Evolutionary conservation across 345 rosid species (phyloP).

Genomic region (Trapa incisa): DNA sequence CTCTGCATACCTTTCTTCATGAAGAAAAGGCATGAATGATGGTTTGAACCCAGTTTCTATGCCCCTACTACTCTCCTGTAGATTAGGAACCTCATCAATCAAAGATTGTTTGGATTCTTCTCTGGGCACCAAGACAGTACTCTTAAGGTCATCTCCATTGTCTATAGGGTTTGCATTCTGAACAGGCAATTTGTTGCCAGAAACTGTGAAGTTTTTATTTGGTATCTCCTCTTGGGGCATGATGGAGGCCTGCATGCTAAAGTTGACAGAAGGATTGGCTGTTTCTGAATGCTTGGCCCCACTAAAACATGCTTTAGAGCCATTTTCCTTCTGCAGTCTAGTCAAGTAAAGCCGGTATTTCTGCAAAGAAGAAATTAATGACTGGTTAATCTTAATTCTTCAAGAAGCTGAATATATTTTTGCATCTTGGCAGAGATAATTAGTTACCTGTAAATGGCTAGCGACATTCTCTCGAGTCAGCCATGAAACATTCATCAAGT

Average conservation of each 20-base stretch:
- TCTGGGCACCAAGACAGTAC: slow-evolving; percentile 10
- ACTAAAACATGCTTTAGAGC: slow-evolving; percentile 27
- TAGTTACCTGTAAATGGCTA: slow-evolving; percentile 78
- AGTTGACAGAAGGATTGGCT: slow-evolving; percentile 23
- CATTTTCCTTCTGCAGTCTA: slow-evolving; percentile 65
- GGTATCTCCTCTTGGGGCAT: slow-evolving; percentile 21
- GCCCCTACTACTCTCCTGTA: slow-evolving; percentile 20
- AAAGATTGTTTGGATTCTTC: slow-evolving; percentile 31
- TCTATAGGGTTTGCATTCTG: slow-evolving; percentile 24
- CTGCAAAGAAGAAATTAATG: slow-evolving; percentile 28
- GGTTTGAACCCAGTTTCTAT: slow-evolving; percentile 30
- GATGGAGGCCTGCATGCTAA: slow-evolving; percentile 29
- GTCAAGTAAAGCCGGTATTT: slow-evolving; percentile 89
- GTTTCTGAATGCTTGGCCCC: slow-evolving; percentile 51
- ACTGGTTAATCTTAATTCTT: neutral
- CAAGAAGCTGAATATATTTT: neutral
- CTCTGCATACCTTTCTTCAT: slow-evolving; percentile 23
- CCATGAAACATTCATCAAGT: slow-evolving; percentile 95
- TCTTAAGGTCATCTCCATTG: slow-evolving; percentile 31
- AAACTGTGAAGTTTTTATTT: slow-evolving; percentile 24
- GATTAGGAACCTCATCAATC: slow-evolving; percentile 23
- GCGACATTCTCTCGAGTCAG: slow-evolving; percentile 91
- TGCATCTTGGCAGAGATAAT: neutral
- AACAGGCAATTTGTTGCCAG: slow-evolving; percentile 24
- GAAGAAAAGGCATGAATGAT: slow-evolving; percentile 19